Evolutionary conservation across 1,284 basidiomycete genomes (phyloP).

Genomic region (Coriolopsis trogii): DNA sequence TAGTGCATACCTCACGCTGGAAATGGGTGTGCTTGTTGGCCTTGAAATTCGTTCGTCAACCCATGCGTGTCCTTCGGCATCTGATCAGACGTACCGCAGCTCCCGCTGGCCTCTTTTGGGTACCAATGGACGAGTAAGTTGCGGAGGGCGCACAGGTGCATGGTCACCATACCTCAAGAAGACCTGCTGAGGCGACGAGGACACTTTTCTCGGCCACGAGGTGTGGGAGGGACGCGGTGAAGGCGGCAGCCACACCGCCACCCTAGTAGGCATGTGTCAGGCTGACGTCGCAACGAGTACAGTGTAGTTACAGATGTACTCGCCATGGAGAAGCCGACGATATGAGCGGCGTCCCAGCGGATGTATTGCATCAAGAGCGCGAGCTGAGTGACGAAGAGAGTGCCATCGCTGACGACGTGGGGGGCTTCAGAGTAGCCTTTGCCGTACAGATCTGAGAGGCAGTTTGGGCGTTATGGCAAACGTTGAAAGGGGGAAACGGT

Average conservation of each 20-base stretch:
- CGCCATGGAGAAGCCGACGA: constrained; percentile 78
- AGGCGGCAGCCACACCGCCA: constrained; percentile 69
- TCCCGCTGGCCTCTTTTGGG: no score
- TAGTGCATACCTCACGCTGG: neutral
- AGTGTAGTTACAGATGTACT: constrained; percentile 6
- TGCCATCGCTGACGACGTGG: constrained; percentile 56
- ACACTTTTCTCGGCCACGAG: constrained; percentile 65
- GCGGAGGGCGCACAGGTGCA: constrained; percentile 39
- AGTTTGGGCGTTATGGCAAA: neutral
- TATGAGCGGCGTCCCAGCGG: constrained; percentile 62
- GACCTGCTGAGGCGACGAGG: constrained; percentile 67
- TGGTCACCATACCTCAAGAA: constrained; percentile 58
- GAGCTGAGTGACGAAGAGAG: constrained; percentile 70
- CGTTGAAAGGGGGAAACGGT: neutral
- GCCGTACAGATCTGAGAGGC: constrained; percentile 63
- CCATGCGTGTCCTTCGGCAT: no score
- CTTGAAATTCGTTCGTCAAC: no score
- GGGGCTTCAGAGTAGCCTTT: constrained; percentile 81
- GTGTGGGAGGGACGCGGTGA: constrained; percentile 66
- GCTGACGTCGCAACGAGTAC: neutral
- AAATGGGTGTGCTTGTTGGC: neutral
- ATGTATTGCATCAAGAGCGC: constrained; percentile 79
- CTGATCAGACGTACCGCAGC: no score
- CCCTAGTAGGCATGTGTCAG: constrained; percentile 46
- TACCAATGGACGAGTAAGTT: constrained; percentile 56